Evolutionary conservation across 192 early-diverging fungal species (phyloP).

Genomic region (Haplosporangium gracile): DNA sequence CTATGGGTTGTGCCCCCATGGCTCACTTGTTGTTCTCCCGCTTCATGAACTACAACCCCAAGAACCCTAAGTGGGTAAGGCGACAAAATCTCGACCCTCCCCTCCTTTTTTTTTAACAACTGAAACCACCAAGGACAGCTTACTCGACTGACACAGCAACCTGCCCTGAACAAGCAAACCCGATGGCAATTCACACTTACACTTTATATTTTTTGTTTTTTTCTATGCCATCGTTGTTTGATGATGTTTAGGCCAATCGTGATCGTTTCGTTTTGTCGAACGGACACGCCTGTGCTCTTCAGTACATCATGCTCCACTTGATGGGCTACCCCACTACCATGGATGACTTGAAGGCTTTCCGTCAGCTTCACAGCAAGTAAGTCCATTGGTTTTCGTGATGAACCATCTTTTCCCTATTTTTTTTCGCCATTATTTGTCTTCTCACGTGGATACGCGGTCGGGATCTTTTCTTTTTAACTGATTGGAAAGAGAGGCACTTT

Average conservation of each 20-base stretch:
- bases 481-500: too few species aligned
- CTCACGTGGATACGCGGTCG: too few species aligned
- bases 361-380: slow-evolving; percentile 85
- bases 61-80: slow-evolving; percentile 89
- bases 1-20: slow-evolving; percentile 99
- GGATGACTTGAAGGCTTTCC: slow-evolving; percentile 94
- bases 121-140: neutral
- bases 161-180: neutral
- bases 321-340: slow-evolving; percentile 91
- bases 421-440: too few species aligned
- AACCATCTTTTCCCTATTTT: neutral
- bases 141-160: neutral
- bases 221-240: neutral
- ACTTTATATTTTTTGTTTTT: neutral
- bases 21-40: slow-evolving; percentile 89
- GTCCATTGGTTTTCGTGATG: slow-evolving; percentile 17
- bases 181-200: neutral
- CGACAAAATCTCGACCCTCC: neutral
- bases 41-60: slow-evolving; percentile 88
- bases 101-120: neutral
- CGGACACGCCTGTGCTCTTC: slow-evolving; percentile 95
- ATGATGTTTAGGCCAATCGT: slow-evolving; percentile 77
- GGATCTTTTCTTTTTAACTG: too few species aligned
- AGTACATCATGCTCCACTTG: slow-evolving; percentile 93
- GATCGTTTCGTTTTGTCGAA: slow-evolving; percentile 99